phyloP scores from a whole-genome alignment of 192 early-diverging fungal species.

The Geranomyces variabilis region DNA sequence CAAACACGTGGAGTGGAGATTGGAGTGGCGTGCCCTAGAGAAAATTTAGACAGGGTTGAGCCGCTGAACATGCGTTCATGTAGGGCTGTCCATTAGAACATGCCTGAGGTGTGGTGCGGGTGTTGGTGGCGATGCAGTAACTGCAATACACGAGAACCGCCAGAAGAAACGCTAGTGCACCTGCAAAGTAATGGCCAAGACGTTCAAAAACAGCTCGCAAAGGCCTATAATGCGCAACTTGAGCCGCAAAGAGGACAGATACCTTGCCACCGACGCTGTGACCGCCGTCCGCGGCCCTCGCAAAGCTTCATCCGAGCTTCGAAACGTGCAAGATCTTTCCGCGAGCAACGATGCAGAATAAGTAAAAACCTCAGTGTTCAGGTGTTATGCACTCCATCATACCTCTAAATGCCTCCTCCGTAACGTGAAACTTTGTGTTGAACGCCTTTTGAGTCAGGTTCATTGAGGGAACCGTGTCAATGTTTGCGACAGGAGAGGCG shows the following conservation, averaged over 20 bases:
- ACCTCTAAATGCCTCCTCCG: constrained; percentile 33
- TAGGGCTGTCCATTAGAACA: too few relatives aligned
- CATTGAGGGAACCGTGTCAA: constrained; percentile 32
- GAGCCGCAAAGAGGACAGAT: background rate
- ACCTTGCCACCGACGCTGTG: constrained; percentile 29
- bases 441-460: constrained; percentile 21
- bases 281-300: background rate
- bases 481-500: constrained; percentile 32
- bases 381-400: background rate
- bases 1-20: constrained; percentile 17
- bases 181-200: background rate
- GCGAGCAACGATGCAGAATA: background rate
- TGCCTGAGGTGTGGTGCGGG: background rate
- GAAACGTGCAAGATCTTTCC: constrained; percentile 29
- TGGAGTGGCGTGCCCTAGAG: constrained; percentile 1
- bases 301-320: constrained; percentile 25
- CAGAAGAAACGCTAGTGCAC: background rate
- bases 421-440: constrained; percentile 29
- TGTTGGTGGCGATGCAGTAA: constrained; percentile 4
- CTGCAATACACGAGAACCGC: background rate
- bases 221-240: background rate
- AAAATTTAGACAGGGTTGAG: background rate
- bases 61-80: too few relatives aligned
- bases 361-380: background rate
- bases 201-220: too few relatives aligned